phyloP scores from a whole-genome alignment of 306 rosid species.

The Begonia loranthoides region DNA sequence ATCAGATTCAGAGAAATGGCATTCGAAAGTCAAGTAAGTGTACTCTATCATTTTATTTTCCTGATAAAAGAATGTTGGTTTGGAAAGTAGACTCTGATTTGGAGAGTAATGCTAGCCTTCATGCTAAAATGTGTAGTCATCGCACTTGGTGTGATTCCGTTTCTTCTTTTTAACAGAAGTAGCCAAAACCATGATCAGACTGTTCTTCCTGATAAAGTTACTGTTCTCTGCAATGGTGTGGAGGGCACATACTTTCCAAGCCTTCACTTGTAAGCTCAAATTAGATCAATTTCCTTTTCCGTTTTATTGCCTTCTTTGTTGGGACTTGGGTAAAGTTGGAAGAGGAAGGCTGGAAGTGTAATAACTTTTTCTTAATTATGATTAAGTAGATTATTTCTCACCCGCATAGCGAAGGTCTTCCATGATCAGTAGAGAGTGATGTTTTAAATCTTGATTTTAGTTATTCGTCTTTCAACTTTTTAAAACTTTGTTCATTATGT shows the following conservation, averaged over 20 bases:
- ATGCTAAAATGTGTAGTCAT: no score
- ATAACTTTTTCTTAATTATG: not conserved
- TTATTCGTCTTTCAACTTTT: no score
- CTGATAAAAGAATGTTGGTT: not conserved
- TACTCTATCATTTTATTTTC: not conserved
- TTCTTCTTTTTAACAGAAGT: slow-evolving; percentile 28
- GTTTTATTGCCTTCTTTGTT: slow-evolving; percentile 4
- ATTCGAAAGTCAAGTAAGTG: slow-evolving; percentile 73
- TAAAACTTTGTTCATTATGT: slow-evolving; percentile 8
- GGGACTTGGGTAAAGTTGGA: no score
- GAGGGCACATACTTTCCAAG: slow-evolving; percentile 96
- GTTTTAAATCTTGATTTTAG: no score
- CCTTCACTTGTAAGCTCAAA: slow-evolving; percentile 77
- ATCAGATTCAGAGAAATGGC: slow-evolving; percentile 80
- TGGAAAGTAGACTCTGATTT: not conserved
- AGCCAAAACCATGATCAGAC: slow-evolving; percentile 39
- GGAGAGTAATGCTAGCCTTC: no score
- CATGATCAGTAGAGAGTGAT: no score
- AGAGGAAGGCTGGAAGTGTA: no score
- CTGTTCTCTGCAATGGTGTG: slow-evolving; percentile 84
- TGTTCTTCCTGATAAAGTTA: slow-evolving; percentile 66
- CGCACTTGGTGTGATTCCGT: no score
- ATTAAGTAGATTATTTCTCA: not conserved
- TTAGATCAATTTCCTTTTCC: not conserved
- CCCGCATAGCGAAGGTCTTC: no score